Base-by-base conservation (phyloP, 768 basidiomycete species). In the Mycena albidolilacea region DNA sequence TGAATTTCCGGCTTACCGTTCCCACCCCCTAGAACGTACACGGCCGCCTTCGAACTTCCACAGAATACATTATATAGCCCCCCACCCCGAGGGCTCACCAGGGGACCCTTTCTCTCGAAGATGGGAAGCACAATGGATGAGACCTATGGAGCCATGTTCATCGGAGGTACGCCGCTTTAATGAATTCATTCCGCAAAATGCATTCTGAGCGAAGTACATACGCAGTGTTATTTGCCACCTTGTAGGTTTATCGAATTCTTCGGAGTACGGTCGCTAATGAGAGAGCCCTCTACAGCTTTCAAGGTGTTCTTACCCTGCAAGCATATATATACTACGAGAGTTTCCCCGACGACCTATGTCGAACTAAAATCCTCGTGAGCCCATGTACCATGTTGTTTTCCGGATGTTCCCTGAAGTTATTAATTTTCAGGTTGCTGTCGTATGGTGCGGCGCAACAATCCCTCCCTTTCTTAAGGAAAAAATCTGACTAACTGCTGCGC, bases 271-370 rank as follows among this genome's bases (percentile, higher is more conserved):
- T 35, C 23, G 14, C 55, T 57, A 15, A 57, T 7, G 15, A 9
- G 2, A 8, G 46, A 48, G 1, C 46, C 15, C 15, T 64, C 19
- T 2, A 48, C 12, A 74, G 73, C 55, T 69, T 74, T 15, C 73
- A 70, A 39, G 73, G 73, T 0, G 38, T 74, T 21, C 69, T 74
- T 5, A 55, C 64, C 7, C 12, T 70, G 8, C 73, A 74, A 23
- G 65, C 69, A 4, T 74, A 67, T 54, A 67, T 70, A 21, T 74
- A 70, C 50, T 70, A 70, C 64, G 60, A 67, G 17, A 50, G 14
- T 7, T 74, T 66, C 43, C 69, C 73, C 8, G 64, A 74, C 39
- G 73, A 74, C 52, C 23, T 39, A 0, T 9, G 50, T 6, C 58
- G 58, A 8, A 0, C 67, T 7, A 70, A 74, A 37, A 1, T 41